Percentiles rank a stretch among this genome's conserved stretches.
These are phyloP conservation scores for Collybiopsis confluens DNA, from an alignment of 768 basidiomycete species.

Conservation along the genomic window DNA sequence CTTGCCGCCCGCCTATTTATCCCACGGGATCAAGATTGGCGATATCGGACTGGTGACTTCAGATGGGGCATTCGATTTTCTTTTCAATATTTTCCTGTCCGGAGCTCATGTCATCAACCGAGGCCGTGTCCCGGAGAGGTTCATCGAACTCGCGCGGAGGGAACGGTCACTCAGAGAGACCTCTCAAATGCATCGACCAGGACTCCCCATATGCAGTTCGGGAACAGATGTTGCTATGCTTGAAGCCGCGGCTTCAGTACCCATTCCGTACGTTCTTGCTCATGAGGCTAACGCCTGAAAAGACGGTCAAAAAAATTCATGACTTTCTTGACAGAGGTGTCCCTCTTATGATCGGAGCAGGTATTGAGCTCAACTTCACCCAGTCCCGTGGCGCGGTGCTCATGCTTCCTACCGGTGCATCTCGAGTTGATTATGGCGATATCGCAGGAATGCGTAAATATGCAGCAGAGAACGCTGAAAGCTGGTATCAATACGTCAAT, in stretches of 20 bases:
- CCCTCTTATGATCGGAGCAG: too few relatives aligned
- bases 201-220: background rate
- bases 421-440: constrained; percentile 8
- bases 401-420: constrained; percentile 14
- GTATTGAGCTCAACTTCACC: background rate
- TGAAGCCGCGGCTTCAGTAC: too few relatives aligned
- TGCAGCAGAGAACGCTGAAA: constrained; percentile 13
- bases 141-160: background rate
- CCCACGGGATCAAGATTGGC: constrained; percentile 6
- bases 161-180: background rate
- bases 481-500: constrained; percentile 15
- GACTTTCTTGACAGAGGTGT: too few relatives aligned
- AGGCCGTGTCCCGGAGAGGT: background rate
- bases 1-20: constrained; percentile 10
- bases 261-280: too few relatives aligned
- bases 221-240: background rate
- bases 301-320: too few relatives aligned
- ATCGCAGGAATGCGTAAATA: constrained; percentile 6
- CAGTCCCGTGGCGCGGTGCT: constrained; percentile 14
- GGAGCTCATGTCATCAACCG: background rate
- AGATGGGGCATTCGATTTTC: constrained; percentile 7
- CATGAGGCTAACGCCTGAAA: too few relatives aligned
- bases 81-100: background rate
- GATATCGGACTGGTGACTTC: background rate
- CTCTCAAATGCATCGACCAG: background rate